Percentiles rank a stretch among this genome's conserved stretches.
Conservation (phyloP, 2,329 filamentous ascomycete genomes). For the Huntiella omanensis region DNA sequence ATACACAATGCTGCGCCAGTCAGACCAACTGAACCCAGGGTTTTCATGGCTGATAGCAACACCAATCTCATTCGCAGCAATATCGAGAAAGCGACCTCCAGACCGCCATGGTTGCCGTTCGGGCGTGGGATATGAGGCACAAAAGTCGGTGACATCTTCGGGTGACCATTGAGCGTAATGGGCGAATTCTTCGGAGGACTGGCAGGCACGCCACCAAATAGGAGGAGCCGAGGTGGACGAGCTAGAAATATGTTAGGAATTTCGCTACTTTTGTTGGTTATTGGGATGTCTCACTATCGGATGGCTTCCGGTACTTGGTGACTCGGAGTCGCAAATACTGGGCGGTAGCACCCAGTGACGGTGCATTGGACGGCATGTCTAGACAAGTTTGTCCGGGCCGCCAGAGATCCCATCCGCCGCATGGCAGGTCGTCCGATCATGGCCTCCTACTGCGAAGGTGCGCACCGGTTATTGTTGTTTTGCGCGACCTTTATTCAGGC, state of each 20-base stretch:
- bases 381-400: neutral
- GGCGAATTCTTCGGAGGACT: constrained; percentile 8
- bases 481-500: too few species aligned
- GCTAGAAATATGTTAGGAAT: neutral
- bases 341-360: neutral
- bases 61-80: constrained; percentile 10
- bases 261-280: neutral
- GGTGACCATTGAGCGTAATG: neutral
- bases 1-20: constrained; percentile 10
- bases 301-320: neutral
- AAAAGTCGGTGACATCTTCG: constrained; percentile 4
- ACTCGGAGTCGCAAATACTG: neutral
- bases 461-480: too few species aligned
- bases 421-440: constrained; percentile 7
- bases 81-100: constrained; percentile 10
- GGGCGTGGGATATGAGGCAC: constrained; percentile 4
- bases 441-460: neutral
- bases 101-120: constrained; percentile 2
- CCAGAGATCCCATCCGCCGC: neutral
- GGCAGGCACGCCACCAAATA: constrained; percentile 10
- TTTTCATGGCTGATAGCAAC: constrained; percentile 7
- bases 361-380: neutral
- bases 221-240: neutral
- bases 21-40: constrained; percentile 7
- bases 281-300: constrained; percentile 1